Evolutionary conservation across 176 grass and related monocot genomes (phyloP).

Genomic region (Cenchrus fungigraminus): DNA sequence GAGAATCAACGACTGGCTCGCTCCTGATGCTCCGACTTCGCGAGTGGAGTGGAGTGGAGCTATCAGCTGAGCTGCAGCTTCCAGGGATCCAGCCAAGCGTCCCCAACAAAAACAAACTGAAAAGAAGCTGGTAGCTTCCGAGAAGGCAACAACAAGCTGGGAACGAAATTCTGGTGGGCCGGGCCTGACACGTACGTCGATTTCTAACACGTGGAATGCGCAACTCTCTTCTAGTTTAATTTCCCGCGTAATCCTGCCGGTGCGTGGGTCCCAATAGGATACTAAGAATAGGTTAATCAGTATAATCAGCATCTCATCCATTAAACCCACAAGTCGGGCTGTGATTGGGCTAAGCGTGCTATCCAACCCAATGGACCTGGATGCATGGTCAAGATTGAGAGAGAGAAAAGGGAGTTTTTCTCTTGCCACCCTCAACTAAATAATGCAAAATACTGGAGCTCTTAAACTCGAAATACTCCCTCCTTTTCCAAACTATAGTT

Average conservation of each 20-base stretch:
- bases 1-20: neutral
- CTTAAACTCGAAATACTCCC: too few relatives aligned
- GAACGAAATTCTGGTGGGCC: too few relatives aligned
- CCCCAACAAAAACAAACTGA: neutral
- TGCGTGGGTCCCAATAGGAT: neutral
- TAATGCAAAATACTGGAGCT: too few relatives aligned
- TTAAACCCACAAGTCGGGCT: neutral
- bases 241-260: neutral
- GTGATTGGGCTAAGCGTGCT: too few relatives aligned
- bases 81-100: constrained; percentile 8
- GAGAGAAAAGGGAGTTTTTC: too few relatives aligned
- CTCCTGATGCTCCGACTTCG: neutral
- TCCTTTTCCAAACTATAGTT: too few relatives aligned
- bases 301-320: neutral
- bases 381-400: too few relatives aligned
- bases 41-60: constrained; percentile 12
- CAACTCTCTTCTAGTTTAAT: neutral
- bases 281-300: neutral
- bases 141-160: neutral
- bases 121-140: neutral
- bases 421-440: too few relatives aligned
- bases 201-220: neutral
- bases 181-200: neutral
- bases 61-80: constrained; percentile 31
- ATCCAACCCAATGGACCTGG: too few relatives aligned